phyloP scores from a whole-genome alignment of 345 rosid species.

The Gossypium arboreum region DNA sequence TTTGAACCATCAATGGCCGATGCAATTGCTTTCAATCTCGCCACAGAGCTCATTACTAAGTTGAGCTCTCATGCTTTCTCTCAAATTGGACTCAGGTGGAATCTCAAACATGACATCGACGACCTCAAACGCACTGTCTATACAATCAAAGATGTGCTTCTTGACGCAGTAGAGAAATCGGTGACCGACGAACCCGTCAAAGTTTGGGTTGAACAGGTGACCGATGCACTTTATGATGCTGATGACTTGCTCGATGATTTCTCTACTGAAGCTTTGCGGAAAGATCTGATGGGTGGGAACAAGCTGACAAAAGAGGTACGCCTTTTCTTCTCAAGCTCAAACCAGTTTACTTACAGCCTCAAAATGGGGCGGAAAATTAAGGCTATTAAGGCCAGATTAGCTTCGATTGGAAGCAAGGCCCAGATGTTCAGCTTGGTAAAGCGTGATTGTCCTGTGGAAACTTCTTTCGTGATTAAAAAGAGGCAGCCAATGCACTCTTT shows the following conservation, averaged over 20 bases:
- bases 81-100: neutral
- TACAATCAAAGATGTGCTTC: neutral
- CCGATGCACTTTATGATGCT: neutral
- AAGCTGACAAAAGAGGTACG: neutral
- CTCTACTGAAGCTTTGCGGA: neutral
- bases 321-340: neutral
- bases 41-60: too few species aligned
- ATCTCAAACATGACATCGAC: neutral
- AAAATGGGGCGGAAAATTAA: neutral
- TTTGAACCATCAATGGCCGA: neutral
- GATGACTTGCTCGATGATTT: neutral
- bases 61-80: neutral
- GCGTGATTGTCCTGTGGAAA: too few species aligned
- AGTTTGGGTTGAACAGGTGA: neutral
- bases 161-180: neutral
- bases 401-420: neutral
- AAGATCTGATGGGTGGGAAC: neutral
- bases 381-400: neutral
- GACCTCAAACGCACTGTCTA: neutral
- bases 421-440: accelerated
- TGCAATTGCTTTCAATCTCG: neutral
- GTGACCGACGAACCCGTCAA: neutral
- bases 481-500: too few species aligned
- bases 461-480: too few species aligned
- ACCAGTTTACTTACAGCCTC: neutral